Conservation (phyloP, 805 yeast genomes). For the Kregervanrija pseudodelftensis region DNA sequence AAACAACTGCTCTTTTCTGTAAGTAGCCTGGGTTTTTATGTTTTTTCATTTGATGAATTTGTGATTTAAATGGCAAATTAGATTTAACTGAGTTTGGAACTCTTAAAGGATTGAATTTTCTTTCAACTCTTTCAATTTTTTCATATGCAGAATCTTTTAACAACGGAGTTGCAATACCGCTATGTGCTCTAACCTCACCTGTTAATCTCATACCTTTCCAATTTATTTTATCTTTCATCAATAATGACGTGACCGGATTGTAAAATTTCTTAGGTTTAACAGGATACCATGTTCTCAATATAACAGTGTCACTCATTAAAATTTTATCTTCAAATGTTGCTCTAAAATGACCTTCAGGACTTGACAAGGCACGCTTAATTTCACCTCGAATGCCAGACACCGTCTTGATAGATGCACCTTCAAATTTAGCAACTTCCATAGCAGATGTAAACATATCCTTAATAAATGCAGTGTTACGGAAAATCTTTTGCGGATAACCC, state of each 20-base stretch:
- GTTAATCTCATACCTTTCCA: slow-evolving; percentile 98
- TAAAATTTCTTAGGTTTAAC: slow-evolving; percentile 84
- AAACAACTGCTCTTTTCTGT: slow-evolving; percentile 86
- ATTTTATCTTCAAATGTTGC: slow-evolving; percentile 97
- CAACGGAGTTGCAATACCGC: slow-evolving; percentile 56
- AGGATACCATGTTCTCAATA: slow-evolving; percentile 95
- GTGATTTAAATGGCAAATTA: slow-evolving; percentile 86
- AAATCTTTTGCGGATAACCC: slow-evolving; percentile 90
- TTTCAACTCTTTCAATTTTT: slow-evolving; percentile 76
- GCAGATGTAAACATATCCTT: slow-evolving; percentile 93
- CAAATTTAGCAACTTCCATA: slow-evolving; percentile 93
- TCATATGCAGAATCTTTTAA: slow-evolving; percentile 42
- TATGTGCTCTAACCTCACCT: slow-evolving; percentile 83
- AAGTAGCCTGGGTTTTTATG: slow-evolving; percentile 76
- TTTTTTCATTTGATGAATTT: slow-evolving; percentile 81
- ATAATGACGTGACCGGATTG: slow-evolving; percentile 90
- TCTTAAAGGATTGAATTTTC: slow-evolving; percentile 80
- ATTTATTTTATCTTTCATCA: slow-evolving; percentile 66
- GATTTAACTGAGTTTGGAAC: slow-evolving; percentile 77
- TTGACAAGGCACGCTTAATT: slow-evolving; percentile 86
- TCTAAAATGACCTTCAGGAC: slow-evolving; percentile 92
- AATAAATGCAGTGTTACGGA: slow-evolving; percentile 93
- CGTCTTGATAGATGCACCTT: slow-evolving; percentile 94
- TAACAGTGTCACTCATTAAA: slow-evolving; percentile 80
- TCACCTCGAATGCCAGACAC: slow-evolving; percentile 98